Base-by-base conservation (phyloP, 441 rosid species). In the Aquilaria agallochum region DNA sequence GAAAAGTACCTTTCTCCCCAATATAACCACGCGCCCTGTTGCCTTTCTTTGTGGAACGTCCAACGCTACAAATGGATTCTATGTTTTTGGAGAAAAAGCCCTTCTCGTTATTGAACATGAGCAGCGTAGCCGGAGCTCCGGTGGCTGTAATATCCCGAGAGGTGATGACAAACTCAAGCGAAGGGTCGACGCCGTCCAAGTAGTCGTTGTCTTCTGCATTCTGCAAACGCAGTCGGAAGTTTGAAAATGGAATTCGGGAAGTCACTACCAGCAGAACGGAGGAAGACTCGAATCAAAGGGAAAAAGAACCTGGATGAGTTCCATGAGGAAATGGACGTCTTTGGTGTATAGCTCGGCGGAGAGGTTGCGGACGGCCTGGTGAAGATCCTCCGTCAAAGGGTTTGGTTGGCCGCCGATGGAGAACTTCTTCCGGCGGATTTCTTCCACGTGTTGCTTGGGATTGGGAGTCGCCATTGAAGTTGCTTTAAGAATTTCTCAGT, bases 161-260 rank as follows among this genome's bases (percentile, higher is more conserved):
- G 9, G 97, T 90, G n/a, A 88, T 55, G 0, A 90, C 80, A 64
- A 83, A 86, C 68, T 90, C 91, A 0, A 90, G 90, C 0, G 89
- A 83, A 6, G 97, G 97, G 70, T 84, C 83, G 9, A 84, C 80
- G 10, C 74, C 90, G 60, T 77, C 82, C 1, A 64, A 71, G 31
- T 90, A 90, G 67, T 84, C 93, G 32, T 88, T 90, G 55, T 90
- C 97, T 50, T 90, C 93, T 0, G 95, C 95, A 55, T 90, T 90
- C 93, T 90, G 72, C 13, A 27, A 66, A 67, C 12, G 36, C 11
- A 53, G 14, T 36, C 2, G 42, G 42, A 36, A 1, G 42, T 36
- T 36, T 36, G 49, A 20, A 56, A 34, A 6, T 13, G 42, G 12
- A 56, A 11, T 1, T 3, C 11, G 11, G 11, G 31, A 5, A 57